phyloP scores from a whole-genome alignment of 2,329 filamentous ascomycete species.

The Fusarium udum region DNA sequence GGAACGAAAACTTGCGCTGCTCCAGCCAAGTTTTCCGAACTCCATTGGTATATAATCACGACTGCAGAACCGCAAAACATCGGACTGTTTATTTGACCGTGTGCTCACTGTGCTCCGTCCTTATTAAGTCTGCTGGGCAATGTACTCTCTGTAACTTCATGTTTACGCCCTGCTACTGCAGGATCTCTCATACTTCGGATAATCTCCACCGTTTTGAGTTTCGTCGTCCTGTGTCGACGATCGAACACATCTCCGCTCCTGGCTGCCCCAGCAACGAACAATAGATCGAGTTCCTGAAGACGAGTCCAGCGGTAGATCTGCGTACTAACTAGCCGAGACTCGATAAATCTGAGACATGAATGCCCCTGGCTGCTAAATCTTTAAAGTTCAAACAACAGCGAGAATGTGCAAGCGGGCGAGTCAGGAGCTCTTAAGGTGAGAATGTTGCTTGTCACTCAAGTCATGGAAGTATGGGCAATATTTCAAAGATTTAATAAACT shows the following conservation, averaged over 20 bases:
- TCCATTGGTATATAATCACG: background rate
- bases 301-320: constrained; percentile 15
- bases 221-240: background rate
- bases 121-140: background rate
- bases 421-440: background rate
- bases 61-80: background rate
- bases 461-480: background rate
- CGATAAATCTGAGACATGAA: constrained; percentile 23
- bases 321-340: constrained; percentile 5
- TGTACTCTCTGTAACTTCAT: background rate
- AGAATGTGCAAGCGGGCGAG: background rate
- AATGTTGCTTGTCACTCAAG: background rate
- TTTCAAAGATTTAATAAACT: constrained; percentile 21
- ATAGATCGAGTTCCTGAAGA: background rate
- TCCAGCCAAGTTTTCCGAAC: background rate
- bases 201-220: constrained; percentile 1
- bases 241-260: background rate
- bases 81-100: background rate
- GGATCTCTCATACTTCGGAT: background rate
- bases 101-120: background rate
- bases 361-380: background rate
- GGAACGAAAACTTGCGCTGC: background rate
- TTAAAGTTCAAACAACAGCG: background rate
- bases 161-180: background rate
- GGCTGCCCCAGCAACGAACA: constrained; percentile 24